These are phyloP conservation scores for Orychophragmus violaceus DNA, from an alignment of 345 rosid genomes.

Conservation along the genomic window DNA sequence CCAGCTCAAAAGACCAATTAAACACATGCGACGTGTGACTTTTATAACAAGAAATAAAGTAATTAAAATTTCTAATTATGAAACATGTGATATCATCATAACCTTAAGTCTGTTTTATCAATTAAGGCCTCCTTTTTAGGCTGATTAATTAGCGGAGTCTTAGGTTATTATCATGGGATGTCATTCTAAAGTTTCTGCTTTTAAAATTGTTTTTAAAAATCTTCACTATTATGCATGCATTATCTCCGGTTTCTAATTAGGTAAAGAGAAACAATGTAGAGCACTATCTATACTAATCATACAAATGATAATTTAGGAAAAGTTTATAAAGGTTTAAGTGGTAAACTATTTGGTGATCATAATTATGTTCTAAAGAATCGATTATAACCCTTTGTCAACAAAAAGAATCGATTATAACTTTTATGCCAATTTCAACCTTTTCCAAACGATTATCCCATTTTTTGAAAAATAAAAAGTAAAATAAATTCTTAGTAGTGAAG, in stretches of 20 bases:
- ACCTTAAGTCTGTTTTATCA: background rate
- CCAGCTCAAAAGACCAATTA: constrained; percentile 28
- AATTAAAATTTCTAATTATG: constrained; percentile 8
- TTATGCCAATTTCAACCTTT: background rate
- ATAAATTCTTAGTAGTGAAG: background rate
- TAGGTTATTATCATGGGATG: background rate
- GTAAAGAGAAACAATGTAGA: background rate
- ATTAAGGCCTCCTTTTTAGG: constrained; percentile 9
- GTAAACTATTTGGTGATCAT: background rate
- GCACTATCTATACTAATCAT: background rate
- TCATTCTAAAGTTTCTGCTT: background rate
- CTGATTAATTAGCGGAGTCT: background rate
- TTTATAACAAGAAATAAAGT: background rate
- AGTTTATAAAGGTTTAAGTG: background rate
- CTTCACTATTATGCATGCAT: background rate
- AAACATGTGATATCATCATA: constrained; percentile 20
- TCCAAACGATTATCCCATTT: background rate
- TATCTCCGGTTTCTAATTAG: background rate
- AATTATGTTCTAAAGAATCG: background rate
- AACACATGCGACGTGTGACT: constrained; percentile 26
- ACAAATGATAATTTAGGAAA: background rate
- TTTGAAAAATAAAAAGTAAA: background rate
- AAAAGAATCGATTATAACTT: background rate
- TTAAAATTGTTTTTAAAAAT: background rate
- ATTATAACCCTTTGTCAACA: no score